Percentiles rank a stretch among this genome's conserved stretches.
Evolutionary conservation across 148 eudicot species (phyloP).

Genomic region (Diospyros lotus): DNA sequence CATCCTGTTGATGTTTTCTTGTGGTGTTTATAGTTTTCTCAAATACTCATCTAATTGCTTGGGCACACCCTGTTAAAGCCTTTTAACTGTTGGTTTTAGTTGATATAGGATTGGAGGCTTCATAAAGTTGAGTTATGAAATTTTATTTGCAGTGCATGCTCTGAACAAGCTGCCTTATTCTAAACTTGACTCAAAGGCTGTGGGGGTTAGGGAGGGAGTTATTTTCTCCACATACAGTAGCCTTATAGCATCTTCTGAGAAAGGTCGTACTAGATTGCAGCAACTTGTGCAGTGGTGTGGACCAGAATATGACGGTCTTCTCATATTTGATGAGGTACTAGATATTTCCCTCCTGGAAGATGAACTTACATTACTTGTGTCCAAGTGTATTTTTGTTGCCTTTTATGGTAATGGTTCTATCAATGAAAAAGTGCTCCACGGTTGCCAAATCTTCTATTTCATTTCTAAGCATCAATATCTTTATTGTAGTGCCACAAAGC

Average conservation of each 20-base stretch:
- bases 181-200: slow-evolving; percentile 91
- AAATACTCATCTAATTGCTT: neutral
- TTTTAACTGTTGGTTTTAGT: neutral
- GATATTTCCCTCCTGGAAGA: slow-evolving; percentile 5
- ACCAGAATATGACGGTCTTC: slow-evolving; percentile 67
- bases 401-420: neutral
- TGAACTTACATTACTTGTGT: slow-evolving; percentile 1
- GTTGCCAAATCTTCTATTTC: slow-evolving; percentile 1
- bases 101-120: slow-evolving; percentile 10
- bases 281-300: slow-evolving; percentile 99
- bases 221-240: slow-evolving; percentile 91
- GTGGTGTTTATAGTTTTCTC: neutral
- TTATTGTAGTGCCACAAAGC: slow-evolving; percentile 90
- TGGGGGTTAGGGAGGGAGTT: slow-evolving; percentile 92
- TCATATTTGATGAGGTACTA: slow-evolving; percentile 92
- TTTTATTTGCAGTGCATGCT: slow-evolving; percentile 74
- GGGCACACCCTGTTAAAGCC: neutral
- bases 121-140: slow-evolving; percentile 4
- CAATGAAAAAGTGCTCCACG: neutral
- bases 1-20: neutral
- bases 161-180: slow-evolving; percentile 94
- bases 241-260: slow-evolving; percentile 98
- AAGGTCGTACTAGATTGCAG: slow-evolving; percentile 82
- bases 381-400: neutral
- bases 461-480: slow-evolving; percentile 14